phyloP scores from a whole-genome alignment of 2,329 filamentous ascomycete species.

The Nemania abortiva region DNA sequence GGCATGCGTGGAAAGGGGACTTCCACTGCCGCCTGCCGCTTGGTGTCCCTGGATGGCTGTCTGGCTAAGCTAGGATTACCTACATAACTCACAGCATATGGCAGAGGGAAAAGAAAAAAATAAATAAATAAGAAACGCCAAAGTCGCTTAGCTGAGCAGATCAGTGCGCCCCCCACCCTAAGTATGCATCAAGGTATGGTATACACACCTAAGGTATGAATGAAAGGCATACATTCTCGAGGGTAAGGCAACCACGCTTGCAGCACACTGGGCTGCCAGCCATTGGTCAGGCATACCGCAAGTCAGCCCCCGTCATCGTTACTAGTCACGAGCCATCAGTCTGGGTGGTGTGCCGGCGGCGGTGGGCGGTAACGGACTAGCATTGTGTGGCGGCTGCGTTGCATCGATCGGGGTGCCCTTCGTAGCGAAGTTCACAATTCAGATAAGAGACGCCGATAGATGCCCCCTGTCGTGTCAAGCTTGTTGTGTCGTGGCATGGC shows the following conservation, averaged over 20 bases:
- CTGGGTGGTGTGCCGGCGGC: too few relatives aligned
- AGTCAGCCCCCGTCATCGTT: slow-evolving; percentile 6
- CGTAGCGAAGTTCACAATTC: too few relatives aligned
- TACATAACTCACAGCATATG: too few relatives aligned
- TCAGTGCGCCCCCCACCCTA: not conserved
- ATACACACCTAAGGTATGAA: not conserved
- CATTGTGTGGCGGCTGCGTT: slow-evolving; percentile 24
- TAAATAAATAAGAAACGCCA: slow-evolving; percentile 23
- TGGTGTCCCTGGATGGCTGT: slow-evolving; percentile 6
- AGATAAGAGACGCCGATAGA: not conserved
- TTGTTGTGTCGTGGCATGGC: slow-evolving; percentile 22
- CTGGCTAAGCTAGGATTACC: too few relatives aligned
- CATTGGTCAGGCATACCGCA: slow-evolving; percentile 2
- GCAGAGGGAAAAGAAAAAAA: slow-evolving; percentile 27
- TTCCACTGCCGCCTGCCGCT: slow-evolving; percentile 32
- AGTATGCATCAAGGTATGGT: too few relatives aligned
- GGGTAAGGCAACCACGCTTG: slow-evolving; percentile 31
- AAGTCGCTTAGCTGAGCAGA: slow-evolving; percentile 15
- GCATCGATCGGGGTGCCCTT: slow-evolving; percentile 17
- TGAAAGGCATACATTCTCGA: not conserved
- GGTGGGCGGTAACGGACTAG: not conserved
- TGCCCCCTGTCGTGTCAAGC: too few relatives aligned
- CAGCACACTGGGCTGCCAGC: slow-evolving; percentile 4
- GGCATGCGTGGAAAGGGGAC: slow-evolving; percentile 18
- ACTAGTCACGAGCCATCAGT: slow-evolving; percentile 12